Base-by-base conservation (phyloP, 495 filamentous ascomycete genomes). In the Glutinoglossum americanum region DNA sequence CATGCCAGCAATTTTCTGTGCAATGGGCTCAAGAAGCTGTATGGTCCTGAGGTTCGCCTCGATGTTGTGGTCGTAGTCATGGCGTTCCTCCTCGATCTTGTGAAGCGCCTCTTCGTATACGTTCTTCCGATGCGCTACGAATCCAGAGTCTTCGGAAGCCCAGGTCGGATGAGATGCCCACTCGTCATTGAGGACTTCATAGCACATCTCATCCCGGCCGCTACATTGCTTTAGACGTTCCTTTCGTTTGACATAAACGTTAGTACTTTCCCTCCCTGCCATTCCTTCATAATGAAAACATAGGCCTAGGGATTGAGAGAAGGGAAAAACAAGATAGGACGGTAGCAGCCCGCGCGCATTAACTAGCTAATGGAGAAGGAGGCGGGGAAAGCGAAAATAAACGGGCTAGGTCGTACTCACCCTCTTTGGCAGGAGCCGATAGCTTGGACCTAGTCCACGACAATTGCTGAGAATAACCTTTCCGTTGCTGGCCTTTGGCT, bases 111-210 rank as follows among this genome's bases (percentile, higher is more conserved):
- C 93, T 68, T 99, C 93, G 59, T 79, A 90, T 23, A 78, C 75
- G 64, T 97, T 99, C 77, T 99, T 99, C 45, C 89, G 77, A 71
- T 99, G 93, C 1, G 92, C 93, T 58, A 99, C 87, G 62, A 99
- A 99, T 1, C 93, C 93, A 32, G 87, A 94, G 65, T 99, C 93
- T 69, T 99, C 93, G 0, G 89, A 96, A 0, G 90, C 93, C 93
- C 93, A 99, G 3, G 93, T 99, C 0, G 93, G 93, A 70, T 97
- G 92, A 51, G 89, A 96, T 1, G 89, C 92, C 93, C 93, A 99
- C 60, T 94, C 85, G 63, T 99, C 92, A 59, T 99, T 99, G 48
- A 99, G 75, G 0, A 97, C 92, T 48, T 79, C 75, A 57, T 83
- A 77, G 67, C 93, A 99, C 61, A 97, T 81, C 67, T 92, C 85